These are phyloP conservation scores for Sarocladiaceae sp. DNA, from an alignment of 2,329 filamentous ascomycete species.

Conservation along the genomic window DNA sequence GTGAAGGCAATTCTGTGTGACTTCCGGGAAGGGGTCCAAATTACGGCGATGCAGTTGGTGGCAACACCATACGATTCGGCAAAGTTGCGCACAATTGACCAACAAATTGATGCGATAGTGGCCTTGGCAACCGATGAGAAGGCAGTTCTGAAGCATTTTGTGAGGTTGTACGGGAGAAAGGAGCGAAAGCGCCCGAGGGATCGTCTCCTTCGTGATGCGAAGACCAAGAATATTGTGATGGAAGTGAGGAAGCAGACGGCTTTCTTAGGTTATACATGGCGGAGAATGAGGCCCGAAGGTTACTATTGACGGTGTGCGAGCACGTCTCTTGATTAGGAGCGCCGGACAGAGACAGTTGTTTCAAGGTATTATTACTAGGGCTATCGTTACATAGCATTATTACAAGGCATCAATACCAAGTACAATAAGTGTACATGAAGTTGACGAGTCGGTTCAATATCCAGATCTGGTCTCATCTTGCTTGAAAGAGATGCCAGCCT, in stretches of 20 bases:
- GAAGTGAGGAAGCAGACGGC: constrained; percentile 76
- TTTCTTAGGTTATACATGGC: constrained; percentile 89
- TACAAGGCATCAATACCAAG: neutral
- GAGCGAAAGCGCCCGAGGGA: constrained; percentile 82
- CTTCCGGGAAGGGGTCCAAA: constrained; percentile 37
- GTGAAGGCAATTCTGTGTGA: constrained; percentile 28
- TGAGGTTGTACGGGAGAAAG: constrained; percentile 51
- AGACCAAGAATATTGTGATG: constrained; percentile 63
- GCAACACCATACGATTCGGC: constrained; percentile 43
- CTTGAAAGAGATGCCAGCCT: neutral
- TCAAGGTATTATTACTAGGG: neutral
- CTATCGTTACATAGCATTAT: neutral
- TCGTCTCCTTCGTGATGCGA: constrained; percentile 71
- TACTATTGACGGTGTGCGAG: constrained; percentile 16
- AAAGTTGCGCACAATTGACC: constrained; percentile 44
- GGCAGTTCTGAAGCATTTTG: constrained; percentile 44
- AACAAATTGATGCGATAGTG: constrained; percentile 38
- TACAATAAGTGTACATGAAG: neutral
- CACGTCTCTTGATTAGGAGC: neutral
- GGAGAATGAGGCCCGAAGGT: constrained; percentile 38
- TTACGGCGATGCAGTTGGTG: constrained; percentile 40
- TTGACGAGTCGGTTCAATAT: neutral
- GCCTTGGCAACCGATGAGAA: constrained; percentile 31
- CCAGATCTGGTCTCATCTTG: neutral
- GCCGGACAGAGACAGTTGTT: too few species aligned